Conservation (phyloP, 2,329 filamentous ascomycete species). For the Akanthomyces uredinophilus region DNA sequence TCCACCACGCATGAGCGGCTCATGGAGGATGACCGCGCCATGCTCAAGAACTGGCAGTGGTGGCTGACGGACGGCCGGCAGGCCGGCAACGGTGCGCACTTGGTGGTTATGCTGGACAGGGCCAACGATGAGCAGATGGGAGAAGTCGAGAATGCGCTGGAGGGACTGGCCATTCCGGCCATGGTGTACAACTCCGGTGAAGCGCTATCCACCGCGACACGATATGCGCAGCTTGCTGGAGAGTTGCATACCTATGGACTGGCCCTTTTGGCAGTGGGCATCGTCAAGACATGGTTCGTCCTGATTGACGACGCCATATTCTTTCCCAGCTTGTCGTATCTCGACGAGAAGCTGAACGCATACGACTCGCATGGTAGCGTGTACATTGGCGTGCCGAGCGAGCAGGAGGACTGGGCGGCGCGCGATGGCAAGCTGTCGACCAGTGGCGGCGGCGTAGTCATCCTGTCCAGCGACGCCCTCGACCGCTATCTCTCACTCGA, state of each 20-base stretch:
- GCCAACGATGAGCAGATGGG: slow-evolving; percentile 30
- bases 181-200: slow-evolving; percentile 29
- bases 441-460: slow-evolving; percentile 40
- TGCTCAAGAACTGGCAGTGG: slow-evolving; percentile 39
- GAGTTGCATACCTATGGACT: slow-evolving; percentile 29
- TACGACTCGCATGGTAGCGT: slow-evolving; percentile 30
- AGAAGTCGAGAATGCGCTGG: slow-evolving; percentile 28
- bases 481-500: slow-evolving; percentile 30
- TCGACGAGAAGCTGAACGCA: slow-evolving; percentile 33
- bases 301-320: slow-evolving; percentile 44
- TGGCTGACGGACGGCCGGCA: slow-evolving; percentile 40
- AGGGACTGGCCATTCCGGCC: slow-evolving; percentile 35
- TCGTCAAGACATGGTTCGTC: slow-evolving; percentile 37
- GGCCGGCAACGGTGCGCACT: slow-evolving; percentile 37
- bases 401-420: slow-evolving; percentile 37
- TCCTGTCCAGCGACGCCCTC: slow-evolving; percentile 35
- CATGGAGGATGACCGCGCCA: slow-evolving; percentile 31
- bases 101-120: slow-evolving; percentile 38
- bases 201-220: slow-evolving; percentile 27
- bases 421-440: slow-evolving; percentile 34
- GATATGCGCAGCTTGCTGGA: slow-evolving; percentile 35
- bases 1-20: slow-evolving; percentile 40
- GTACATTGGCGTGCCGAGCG: slow-evolving; percentile 41
- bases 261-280: slow-evolving; percentile 30
- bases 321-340: slow-evolving; percentile 36